Evolutionary conservation across 169 alveolate species (phyloP).

Genomic region (Plasmodium gaboni): DNA sequence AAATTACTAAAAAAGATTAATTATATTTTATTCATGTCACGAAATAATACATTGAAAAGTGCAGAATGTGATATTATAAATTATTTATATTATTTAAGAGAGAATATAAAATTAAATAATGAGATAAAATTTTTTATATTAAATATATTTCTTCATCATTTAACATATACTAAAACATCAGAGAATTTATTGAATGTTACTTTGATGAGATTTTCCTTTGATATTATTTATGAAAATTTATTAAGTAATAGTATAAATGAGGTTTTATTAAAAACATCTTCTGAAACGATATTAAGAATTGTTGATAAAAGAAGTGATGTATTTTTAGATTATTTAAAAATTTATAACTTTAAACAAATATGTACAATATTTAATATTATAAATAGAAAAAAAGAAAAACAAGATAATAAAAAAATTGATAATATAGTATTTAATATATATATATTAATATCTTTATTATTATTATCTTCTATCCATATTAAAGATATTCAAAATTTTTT

Average conservation of each 20-base stretch:
- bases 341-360: constrained; percentile 36
- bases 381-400: constrained; percentile 25
- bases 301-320: constrained; percentile 54
- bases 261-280: constrained; percentile 38
- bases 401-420: constrained; percentile 12
- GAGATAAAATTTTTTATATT: constrained; percentile 51
- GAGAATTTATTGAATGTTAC: constrained; percentile 44
- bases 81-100: constrained; percentile 23
- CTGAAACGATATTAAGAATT: constrained; percentile 45
- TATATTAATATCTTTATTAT: constrained; percentile 21
- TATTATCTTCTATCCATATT: constrained; percentile 52
- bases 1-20: constrained; percentile 32
- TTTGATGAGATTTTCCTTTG: constrained; percentile 54
- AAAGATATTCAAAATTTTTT: constrained; percentile 52
- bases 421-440: constrained; percentile 32
- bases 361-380: constrained; percentile 29
- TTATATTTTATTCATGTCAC: constrained; percentile 38
- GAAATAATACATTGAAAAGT: constrained; percentile 53
- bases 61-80: constrained; percentile 61
- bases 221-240: constrained; percentile 32
- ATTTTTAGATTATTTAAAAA: constrained; percentile 33
- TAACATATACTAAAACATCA: constrained; percentile 48
- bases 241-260: constrained; percentile 42
- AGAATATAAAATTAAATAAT: constrained; percentile 29
- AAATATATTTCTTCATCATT: constrained; percentile 55